Evolutionary conservation across 2,329 filamentous ascomycete species (phyloP).

Genomic region (Fusarium robinianum): DNA sequence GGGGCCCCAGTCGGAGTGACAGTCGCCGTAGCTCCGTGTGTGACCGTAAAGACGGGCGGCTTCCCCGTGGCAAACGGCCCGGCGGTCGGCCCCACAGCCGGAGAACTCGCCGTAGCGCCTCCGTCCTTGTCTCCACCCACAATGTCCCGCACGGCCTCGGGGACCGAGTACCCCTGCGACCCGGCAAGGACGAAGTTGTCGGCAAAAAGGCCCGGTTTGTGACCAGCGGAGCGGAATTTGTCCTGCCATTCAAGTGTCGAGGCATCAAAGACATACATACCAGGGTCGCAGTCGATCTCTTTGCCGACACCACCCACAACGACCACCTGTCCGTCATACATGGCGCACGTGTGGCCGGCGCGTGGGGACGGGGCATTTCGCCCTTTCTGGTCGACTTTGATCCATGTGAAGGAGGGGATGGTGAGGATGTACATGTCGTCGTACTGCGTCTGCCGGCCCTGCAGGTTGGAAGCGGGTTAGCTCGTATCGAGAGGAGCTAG

Average conservation of each 20-base stretch:
- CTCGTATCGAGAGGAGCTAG: no score
- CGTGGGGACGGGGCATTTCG: conserved; percentile 58
- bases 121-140: conserved; percentile 58
- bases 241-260: conserved; percentile 61
- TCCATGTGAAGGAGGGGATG: conserved; percentile 67
- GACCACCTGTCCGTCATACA: conserved; percentile 64
- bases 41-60: conserved; percentile 70
- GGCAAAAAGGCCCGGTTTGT: conserved; percentile 59
- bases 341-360: conserved; percentile 59
- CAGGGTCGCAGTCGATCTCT: conserved; percentile 55
- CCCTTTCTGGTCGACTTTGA: conserved; percentile 55
- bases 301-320: conserved; percentile 65
- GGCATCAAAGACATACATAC: conserved; percentile 73
- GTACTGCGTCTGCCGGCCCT: conserved; percentile 60
- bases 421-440: conserved; percentile 67
- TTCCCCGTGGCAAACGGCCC: conserved; percentile 74
- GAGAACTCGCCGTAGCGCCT: conserved; percentile 57
- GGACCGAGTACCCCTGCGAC: conserved; percentile 58
- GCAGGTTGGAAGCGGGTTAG: no score
- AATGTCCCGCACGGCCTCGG: conserved; percentile 52
- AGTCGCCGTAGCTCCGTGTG: conserved; percentile 55
- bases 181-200: conserved; percentile 51
- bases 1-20: conserved; percentile 30
- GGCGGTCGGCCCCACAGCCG: conserved; percentile 56
- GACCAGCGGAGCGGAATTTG: conserved; percentile 64